phyloP scores from a whole-genome alignment of 306 rosid species.

The Psophocarpus tetragonolobus region DNA sequence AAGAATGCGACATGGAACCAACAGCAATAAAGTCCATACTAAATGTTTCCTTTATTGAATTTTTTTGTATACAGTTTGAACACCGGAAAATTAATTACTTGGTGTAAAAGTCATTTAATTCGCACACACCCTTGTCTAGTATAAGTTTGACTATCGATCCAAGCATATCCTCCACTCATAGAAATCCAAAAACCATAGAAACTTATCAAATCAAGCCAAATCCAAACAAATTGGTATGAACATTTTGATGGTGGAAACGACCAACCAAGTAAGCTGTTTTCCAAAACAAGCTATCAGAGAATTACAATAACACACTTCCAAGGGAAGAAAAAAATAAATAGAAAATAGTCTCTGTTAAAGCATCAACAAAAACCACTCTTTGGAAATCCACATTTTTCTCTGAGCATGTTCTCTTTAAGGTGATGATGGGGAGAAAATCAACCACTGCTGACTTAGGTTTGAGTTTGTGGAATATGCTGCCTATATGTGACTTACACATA shows the following conservation, averaged over 20 bases:
- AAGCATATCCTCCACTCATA: slow-evolving; percentile 28
- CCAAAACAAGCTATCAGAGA: slow-evolving; percentile 35
- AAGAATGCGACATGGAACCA: slow-evolving; percentile 57
- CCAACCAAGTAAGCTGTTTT: slow-evolving; percentile 1
- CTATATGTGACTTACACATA: background rate
- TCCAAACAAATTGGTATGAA: slow-evolving; percentile 43
- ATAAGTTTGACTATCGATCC: slow-evolving; percentile 28
- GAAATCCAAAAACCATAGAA: slow-evolving; percentile 3
- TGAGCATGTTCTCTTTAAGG: slow-evolving; percentile 17
- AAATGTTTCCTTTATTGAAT: slow-evolving; percentile 49
- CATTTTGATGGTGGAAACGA: slow-evolving; percentile 40
- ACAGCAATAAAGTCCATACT: slow-evolving; percentile 56
- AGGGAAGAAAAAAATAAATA: background rate
- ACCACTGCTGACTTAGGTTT: slow-evolving; percentile 9
- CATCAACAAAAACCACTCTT: slow-evolving; percentile 41
- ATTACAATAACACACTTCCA: slow-evolving; percentile 34
- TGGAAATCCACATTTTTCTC: slow-evolving; percentile 21
- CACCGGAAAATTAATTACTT: slow-evolving; percentile 32
- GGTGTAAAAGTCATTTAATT: slow-evolving; percentile 30
- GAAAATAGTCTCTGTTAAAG: slow-evolving; percentile 35
- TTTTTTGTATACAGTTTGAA: slow-evolving; percentile 28
- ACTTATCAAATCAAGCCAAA: slow-evolving; percentile 16
- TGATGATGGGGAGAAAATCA: slow-evolving; percentile 20
- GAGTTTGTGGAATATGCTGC: slow-evolving; percentile 20
- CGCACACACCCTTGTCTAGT: slow-evolving; percentile 28